These are phyloP conservation scores for Blastocystis sp. DNA, from an alignment of 352 stramenopile species.

Conservation along the genomic window DNA sequence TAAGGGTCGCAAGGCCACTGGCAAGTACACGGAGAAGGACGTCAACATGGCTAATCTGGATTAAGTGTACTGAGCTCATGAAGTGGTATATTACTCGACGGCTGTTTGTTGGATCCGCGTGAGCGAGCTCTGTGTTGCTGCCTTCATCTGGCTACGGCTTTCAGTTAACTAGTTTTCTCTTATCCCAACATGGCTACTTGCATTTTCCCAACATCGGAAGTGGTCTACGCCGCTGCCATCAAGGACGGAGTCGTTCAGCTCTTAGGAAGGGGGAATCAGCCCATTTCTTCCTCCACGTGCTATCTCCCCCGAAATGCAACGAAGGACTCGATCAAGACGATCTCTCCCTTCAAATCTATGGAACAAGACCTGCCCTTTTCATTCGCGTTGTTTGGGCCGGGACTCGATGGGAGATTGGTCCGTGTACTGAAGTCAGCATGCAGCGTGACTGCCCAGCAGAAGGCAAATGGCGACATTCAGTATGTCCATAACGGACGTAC, in stretches of 20 bases:
- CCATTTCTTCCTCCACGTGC: background rate
- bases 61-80: slow-evolving; percentile 70
- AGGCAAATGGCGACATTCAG: background rate
- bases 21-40: slow-evolving; percentile 67
- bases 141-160: background rate
- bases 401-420: background rate
- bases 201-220: background rate
- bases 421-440: background rate
- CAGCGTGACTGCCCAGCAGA: background rate
- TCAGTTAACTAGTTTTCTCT: background rate
- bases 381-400: background rate
- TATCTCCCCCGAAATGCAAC: background rate
- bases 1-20: slow-evolving; percentile 83
- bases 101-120: slow-evolving; percentile 11
- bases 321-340: background rate
- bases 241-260: background rate
- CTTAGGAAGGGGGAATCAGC: background rate
- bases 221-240: background rate
- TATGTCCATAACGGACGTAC: background rate
- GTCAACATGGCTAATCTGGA: slow-evolving; percentile 73
- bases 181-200: background rate
- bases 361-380: background rate
- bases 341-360: background rate
- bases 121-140: background rate
- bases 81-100: slow-evolving; percentile 66